phyloP scores from a whole-genome alignment of 2,329 filamentous ascomycete species.

The Bipolaris zeicola region DNA sequence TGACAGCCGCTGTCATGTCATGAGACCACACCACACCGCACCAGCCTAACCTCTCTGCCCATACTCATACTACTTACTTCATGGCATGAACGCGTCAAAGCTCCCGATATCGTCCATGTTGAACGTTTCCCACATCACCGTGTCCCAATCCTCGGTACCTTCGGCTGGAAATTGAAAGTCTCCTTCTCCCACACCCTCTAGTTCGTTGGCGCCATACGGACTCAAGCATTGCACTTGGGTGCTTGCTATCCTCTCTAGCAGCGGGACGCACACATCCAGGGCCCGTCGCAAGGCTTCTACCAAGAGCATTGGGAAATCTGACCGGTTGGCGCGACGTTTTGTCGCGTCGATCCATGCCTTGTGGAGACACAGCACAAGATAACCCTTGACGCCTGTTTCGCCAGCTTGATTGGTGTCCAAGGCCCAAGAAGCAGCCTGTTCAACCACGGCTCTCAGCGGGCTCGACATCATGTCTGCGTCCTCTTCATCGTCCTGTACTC shows the following conservation, averaged over 20 bases:
- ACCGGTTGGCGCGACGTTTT: conserved; percentile 12
- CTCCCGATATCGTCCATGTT: conserved; percentile 9
- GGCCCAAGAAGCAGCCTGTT: conserved; percentile 30
- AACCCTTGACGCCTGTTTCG: conserved; percentile 40
- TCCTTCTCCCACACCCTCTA: neutral
- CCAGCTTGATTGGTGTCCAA: conserved; percentile 33
- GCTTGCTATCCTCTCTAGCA: conserved; percentile 28
- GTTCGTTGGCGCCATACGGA: neutral
- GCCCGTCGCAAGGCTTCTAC: conserved; percentile 24
- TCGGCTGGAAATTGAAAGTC: conserved; percentile 19
- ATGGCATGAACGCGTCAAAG: conserved; percentile 10
- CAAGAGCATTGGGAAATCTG: conserved; percentile 22
- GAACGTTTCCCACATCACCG: conserved; percentile 25
- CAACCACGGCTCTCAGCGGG: conserved; percentile 22
- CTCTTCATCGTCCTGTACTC: conserved; percentile 35
- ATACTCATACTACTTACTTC: neutral
- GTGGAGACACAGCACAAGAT: conserved; percentile 30
- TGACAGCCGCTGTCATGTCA: conserved; percentile 13
- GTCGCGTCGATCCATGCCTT: conserved; percentile 30
- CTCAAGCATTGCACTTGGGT: conserved; percentile 2
- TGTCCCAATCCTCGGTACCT: conserved; percentile 26
- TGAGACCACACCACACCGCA: neutral
- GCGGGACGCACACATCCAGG: conserved; percentile 19
- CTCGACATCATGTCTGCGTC: conserved; percentile 23
- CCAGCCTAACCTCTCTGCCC: neutral